Evolutionary conservation across 345 rosid species (phyloP).

Genomic region (Durio zibethinus): DNA sequence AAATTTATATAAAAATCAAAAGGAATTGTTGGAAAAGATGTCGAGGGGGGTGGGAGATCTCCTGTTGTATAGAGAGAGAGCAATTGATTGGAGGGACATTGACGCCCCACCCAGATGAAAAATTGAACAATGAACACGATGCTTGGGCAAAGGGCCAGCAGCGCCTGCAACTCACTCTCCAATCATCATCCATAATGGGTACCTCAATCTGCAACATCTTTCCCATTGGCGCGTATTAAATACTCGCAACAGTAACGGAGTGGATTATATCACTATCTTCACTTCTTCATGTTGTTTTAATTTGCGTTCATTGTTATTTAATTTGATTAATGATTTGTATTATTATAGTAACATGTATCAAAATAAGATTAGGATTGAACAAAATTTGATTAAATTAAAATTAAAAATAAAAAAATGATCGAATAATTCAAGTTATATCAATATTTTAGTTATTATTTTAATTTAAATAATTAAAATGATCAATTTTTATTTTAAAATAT

Average conservation of each 20-base stretch:
- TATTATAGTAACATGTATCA: too few relatives aligned
- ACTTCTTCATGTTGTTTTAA: not conserved
- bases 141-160: not conserved
- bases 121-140: not conserved
- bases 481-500: too few relatives aligned
- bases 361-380: too few relatives aligned
- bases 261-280: not conserved
- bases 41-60: not conserved
- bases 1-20: not conserved
- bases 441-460: too few relatives aligned
- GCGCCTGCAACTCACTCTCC: not conserved
- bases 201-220: not conserved
- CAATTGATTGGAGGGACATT: slow-evolving; percentile 17
- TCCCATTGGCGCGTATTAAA: not conserved
- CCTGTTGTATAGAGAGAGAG: not conserved
- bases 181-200: not conserved
- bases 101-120: slow-evolving; percentile 1
- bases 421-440: too few relatives aligned
- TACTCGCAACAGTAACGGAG: not conserved
- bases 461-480: too few relatives aligned
- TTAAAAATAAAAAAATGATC: too few relatives aligned
- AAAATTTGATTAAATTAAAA: too few relatives aligned
- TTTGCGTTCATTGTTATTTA: not conserved
- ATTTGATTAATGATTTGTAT: too few relatives aligned
- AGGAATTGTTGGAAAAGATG: not conserved